Conservation (phyloP, 306 rosid genomes). For the Spatholobus suberectus region DNA sequence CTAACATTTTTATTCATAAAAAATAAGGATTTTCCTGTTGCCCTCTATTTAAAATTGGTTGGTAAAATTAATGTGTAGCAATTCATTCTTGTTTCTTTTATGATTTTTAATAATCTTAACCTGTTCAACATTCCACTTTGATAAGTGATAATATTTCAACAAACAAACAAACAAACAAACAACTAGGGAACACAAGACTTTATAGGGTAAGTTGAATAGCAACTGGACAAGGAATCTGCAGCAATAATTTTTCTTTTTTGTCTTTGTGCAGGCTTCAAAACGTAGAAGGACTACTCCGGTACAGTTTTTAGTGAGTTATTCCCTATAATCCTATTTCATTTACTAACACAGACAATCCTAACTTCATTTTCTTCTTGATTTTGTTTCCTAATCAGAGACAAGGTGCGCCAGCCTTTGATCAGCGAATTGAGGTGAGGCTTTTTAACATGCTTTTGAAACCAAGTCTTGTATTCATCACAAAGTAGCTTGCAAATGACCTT, state of each 20-base stretch:
- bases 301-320: constrained; percentile 15
- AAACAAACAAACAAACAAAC: no score
- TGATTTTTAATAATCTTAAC: no score
- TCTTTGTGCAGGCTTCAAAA: constrained; percentile 45
- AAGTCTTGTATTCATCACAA: constrained; percentile 19
- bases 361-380: neutral
- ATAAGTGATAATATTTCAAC: no score
- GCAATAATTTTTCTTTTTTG: neutral
- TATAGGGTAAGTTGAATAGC: neutral
- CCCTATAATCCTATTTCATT: constrained; percentile 3
- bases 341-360: neutral
- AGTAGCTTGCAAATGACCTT: neutral
- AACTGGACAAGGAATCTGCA: neutral
- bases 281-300: constrained; percentile 46
- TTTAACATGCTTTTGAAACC: constrained; percentile 22
- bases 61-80: no score
- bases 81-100: no score
- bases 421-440: constrained; percentile 72
- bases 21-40: no score
- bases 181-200: neutral
- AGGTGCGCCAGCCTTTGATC: constrained; percentile 45
- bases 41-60: no score
- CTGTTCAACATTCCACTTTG: no score
- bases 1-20: no score
- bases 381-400: constrained; percentile 59